Base-by-base conservation (phyloP, 352 stramenopile species). In the Pythium periplocum region DNA sequence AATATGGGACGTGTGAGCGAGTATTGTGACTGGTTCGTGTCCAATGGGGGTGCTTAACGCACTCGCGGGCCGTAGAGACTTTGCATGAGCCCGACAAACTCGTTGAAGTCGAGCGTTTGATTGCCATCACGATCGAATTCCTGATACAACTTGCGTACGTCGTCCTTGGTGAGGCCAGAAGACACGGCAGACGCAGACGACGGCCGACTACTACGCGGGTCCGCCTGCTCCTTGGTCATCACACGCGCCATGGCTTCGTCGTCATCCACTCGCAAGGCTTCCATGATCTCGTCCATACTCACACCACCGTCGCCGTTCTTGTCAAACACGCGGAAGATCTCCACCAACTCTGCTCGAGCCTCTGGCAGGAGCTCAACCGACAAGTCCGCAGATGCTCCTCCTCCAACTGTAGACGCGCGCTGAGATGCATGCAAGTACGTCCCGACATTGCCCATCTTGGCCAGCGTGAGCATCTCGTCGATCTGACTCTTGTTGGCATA, bases 261-360 rank as follows among this genome's bases (percentile, higher is more conserved):
- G 17, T 90, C 75, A 9, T 86, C 73, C 1, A 86, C 76, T 2
- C 75, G 70, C 34, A 90, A 51, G 6, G 75, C 75, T 33, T 87
- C 79, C 58, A 90, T 69, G 48, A 90, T 79, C 59, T 90, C 79
- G n/a, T 87, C 63, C 48, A 87, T 73, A 17, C 68, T 83, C 48
- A 90, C 74, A 5, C 72, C 71, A 5, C 79, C 79, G 45, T 86
- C 78, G 1, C 68, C 64, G 48, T 90, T 74, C n/a, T 69, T 68
- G 61, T 88, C 79, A 50, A 90, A 90, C 8, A 90, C 69, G 0
- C 62, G 69, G 40, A 88, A 90, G 43, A 90, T 87, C 0, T 66
- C 73, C 17, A 79, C 56, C 49, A 90, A 53, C 51, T 88, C 75
- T 2, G 45, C 49, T 26, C 69, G 58, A 4, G 84, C 61, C 36